Percentiles rank a stretch among this genome's conserved stretches.
Evolutionary conservation across 2,329 filamentous ascomycete species (phyloP).

Genomic region (Chaetomiaceae sp.): DNA sequence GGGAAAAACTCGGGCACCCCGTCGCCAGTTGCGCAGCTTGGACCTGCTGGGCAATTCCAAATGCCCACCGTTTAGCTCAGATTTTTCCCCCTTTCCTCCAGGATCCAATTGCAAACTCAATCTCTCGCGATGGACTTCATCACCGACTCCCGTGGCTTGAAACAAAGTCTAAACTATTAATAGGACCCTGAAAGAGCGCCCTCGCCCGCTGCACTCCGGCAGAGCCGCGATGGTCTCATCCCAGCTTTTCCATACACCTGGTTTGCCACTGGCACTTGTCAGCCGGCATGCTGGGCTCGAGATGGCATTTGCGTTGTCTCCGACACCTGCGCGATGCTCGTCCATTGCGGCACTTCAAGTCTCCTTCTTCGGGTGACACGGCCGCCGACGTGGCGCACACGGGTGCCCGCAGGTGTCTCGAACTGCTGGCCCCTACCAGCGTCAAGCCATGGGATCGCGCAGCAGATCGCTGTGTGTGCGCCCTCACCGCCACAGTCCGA

Average conservation of each 20-base stretch:
- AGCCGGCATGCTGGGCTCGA: background rate
- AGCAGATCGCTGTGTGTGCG: background rate
- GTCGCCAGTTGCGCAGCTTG: background rate
- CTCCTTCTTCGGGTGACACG: background rate
- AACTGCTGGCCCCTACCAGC: conserved; percentile 2
- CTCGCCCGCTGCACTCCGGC: background rate
- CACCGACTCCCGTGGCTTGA: background rate
- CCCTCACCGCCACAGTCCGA: conserved; percentile 5
- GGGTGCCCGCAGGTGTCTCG: conserved; percentile 2
- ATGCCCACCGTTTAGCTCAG: no score
- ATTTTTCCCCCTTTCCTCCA: background rate
- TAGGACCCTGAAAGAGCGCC: background rate
- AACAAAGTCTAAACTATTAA: background rate
- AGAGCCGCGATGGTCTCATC: background rate
- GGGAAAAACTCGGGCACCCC: background rate
- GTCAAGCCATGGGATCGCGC: background rate
- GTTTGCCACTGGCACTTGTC: background rate
- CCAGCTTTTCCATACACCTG: background rate
- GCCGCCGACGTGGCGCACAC: background rate
- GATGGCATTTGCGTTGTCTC: background rate
- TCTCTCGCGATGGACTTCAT: background rate
- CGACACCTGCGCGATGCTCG: background rate
- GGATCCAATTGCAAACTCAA: background rate
- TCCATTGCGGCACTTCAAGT: background rate
- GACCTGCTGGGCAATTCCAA: background rate